These are phyloP conservation scores for Saccharomyces hybrid DNA, from an alignment of 1,139 yeast species.

Conservation along the genomic window DNA sequence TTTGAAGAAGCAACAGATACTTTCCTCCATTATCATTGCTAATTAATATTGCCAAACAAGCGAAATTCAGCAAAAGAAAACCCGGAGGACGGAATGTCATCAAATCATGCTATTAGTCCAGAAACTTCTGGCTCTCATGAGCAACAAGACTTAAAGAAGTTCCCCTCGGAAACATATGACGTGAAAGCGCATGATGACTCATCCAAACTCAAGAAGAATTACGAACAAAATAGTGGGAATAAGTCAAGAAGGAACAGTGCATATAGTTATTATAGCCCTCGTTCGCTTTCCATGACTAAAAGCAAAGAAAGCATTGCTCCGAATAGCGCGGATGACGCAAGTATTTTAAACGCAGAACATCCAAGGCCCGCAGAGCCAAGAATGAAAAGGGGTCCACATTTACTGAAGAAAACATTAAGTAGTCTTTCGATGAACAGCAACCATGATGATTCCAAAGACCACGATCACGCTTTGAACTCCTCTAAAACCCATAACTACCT, in stretches of 20 bases:
- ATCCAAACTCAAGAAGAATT: conserved; percentile 12
- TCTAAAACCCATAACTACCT: neutral
- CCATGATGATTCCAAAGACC: conserved; percentile 2
- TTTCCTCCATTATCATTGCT: neutral
- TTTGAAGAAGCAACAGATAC: neutral
- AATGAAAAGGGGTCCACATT: conserved; percentile 15
- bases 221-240: conserved; percentile 4
- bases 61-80: neutral
- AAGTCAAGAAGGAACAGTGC: conserved; percentile 6
- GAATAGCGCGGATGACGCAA: neutral
- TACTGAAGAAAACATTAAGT: conserved; percentile 21
- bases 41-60: neutral
- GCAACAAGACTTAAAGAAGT: neutral
- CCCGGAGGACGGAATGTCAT: neutral
- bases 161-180: conserved; percentile 1
- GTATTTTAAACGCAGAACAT: neutral
- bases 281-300: conserved; percentile 3
- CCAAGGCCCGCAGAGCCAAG: conserved; percentile 2
- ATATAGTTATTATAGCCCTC: conserved; percentile 1
- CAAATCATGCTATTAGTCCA: neutral
- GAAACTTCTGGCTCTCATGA: neutral
- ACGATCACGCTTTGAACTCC: neutral
- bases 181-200: conserved; percentile 9
- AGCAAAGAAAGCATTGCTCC: conserved; percentile 8
- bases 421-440: conserved; percentile 17